phyloP scores from a whole-genome alignment of 805 yeast genomes.

The Wickerhamiella spandovensis region DNA sequence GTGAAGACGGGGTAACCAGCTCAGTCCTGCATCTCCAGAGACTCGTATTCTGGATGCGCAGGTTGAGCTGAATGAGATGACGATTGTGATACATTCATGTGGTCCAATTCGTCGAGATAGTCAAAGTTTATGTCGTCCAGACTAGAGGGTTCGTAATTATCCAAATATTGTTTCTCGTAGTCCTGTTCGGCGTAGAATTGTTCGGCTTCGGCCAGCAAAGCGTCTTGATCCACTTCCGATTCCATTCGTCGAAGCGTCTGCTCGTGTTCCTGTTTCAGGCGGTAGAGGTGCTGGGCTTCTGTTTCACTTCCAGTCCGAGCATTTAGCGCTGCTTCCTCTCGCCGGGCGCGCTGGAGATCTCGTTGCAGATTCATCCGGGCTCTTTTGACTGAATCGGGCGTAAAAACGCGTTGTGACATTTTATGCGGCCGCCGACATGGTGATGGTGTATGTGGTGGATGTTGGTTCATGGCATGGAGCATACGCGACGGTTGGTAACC shows the following conservation, averaged over 20 bases:
- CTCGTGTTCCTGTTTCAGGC: background rate
- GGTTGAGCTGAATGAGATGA: too few species aligned
- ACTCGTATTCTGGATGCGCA: too few species aligned
- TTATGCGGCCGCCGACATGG: background rate
- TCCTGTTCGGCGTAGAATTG: background rate
- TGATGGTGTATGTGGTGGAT: background rate
- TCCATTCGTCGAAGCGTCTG: background rate
- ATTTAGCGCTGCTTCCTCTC: background rate
- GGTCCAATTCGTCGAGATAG: background rate
- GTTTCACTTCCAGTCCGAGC: background rate
- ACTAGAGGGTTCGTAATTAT: background rate
- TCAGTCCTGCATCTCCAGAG: too few species aligned
- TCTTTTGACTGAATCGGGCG: background rate
- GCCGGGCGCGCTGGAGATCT: background rate
- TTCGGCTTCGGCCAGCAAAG: background rate
- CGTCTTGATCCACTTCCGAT: background rate
- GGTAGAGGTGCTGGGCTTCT: background rate
- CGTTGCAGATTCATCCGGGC: background rate
- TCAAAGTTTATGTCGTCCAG: background rate
- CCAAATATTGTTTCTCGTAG: background rate
- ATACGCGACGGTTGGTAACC: too few species aligned
- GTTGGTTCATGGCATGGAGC: background rate
- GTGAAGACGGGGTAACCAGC: too few species aligned
- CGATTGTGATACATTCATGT: background rate
- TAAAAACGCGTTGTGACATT: background rate